A percentile compares a stretch with the other conserved stretches of the same genome.
phyloP scores from a whole-genome alignment of 352 stramenopile species.

The Achlya hypogyna region DNA sequence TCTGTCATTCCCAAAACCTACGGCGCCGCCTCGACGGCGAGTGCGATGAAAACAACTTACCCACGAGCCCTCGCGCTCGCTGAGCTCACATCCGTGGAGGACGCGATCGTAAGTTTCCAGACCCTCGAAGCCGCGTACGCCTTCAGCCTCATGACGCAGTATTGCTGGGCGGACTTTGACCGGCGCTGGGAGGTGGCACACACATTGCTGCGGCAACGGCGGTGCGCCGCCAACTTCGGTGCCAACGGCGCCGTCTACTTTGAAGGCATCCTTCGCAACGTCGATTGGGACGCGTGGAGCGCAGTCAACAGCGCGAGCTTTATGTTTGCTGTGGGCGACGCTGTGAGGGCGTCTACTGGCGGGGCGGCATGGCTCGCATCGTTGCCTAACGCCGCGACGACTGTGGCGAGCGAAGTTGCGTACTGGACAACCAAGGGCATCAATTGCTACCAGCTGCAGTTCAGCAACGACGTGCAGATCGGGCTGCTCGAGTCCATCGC shows the following conservation, averaged over 20 bases:
- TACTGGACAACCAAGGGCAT: neutral
- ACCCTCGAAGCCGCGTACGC: neutral
- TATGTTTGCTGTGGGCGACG: neutral
- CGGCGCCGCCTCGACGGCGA: no score
- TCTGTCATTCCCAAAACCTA: no score
- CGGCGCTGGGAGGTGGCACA: neutral
- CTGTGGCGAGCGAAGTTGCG: neutral
- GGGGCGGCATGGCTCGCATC: neutral
- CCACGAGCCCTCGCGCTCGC: no score
- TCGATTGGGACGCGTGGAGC: neutral
- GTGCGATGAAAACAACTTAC: no score
- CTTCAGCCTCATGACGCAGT: neutral
- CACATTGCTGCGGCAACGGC: neutral
- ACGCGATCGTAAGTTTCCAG: neutral
- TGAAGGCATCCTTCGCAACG: neutral
- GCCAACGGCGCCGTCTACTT: conserved; percentile 2
- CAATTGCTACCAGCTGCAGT: neutral
- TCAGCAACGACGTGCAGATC: neutral
- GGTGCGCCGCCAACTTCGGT: neutral
- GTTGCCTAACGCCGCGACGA: neutral
- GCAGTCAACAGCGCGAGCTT: no score
- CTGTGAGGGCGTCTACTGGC: neutral
- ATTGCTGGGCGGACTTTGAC: conserved; percentile 10
- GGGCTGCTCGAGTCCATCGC: neutral
- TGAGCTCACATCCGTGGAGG: neutral